Base-by-base conservation (phyloP, 163 green algal species). In the Volvox carteri region DNA sequence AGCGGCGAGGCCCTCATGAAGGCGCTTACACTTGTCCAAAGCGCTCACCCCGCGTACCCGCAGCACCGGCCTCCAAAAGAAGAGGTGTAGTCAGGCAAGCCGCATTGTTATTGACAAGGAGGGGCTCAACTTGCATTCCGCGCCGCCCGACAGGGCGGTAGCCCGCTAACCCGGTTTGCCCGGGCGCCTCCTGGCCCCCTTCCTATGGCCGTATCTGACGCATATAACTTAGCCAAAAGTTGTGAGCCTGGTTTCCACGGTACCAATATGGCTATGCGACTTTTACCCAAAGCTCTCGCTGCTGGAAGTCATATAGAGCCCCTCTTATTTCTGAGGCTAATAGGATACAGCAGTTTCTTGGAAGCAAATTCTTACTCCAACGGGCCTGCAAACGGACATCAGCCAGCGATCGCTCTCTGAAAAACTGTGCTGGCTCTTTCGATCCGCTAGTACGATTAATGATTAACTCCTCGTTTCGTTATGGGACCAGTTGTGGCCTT, bases 21-120 rank as follows among this genome's bases (percentile, higher is more conserved):
- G 23, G 35, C 73, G 73, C 73, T 80, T 28, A 28, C 42, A 80
- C 44, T 44, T 11, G 41, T 42, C 25, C 72, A 19, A 46, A 23
- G 9, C 28, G 7, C 7, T 80, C 73, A 37, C 42, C 73, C 39
- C 19, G 73, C 73, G 42, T 54, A 78, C 39, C 28, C 73, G 73
- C 73, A 62, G 73, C 73, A 62, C 73, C 73, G 25, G 73, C 42
- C 42, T 80, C 73, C 73, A 62, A 33, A 65, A n/a, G 73, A 11
- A 65, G 23, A 62, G 44, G 33, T 28, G 42, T 80, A 65, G 44
- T 80, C 73, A 80, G 23, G 44, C 44, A 80, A 11, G 44, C 14
- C 62, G 44, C 73, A 80, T 80, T 80, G 42, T 65, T 80, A 50
- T 25, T 80, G 73, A 80, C 23, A 62, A 50, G 73, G 42, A 80